A percentile compares a stretch with the other conserved stretches of the same genome.
phyloP scores from a whole-genome alignment of 257 asterid species.

The Solanum peruvianum region DNA sequence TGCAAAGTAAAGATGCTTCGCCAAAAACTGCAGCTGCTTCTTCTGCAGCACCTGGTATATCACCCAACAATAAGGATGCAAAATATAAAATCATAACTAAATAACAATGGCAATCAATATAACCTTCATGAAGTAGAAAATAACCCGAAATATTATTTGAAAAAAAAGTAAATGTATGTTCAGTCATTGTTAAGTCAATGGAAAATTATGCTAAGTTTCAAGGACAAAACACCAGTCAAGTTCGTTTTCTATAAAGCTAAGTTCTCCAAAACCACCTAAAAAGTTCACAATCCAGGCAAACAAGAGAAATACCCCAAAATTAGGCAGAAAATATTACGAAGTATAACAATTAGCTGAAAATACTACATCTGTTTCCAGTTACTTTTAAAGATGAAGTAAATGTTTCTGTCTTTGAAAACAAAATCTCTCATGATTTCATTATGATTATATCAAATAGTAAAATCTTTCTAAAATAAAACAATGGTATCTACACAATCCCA shows the following conservation, averaged over 20 bases:
- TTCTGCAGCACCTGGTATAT: conserved; percentile 76
- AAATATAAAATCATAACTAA: conserved; percentile 2
- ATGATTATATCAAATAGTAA: not conserved
- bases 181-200: not conserved
- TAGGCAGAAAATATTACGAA: not conserved
- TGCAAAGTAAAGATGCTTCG: conserved; percentile 64
- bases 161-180: not conserved
- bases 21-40: conserved; percentile 79
- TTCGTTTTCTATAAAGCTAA: not conserved
- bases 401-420: not conserved
- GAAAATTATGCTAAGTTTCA: not conserved
- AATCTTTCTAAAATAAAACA: not conserved
- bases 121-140: not conserved
- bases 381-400: not conserved
- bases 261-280: not conserved
- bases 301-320: not conserved
- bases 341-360: not conserved
- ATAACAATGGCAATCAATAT: not conserved
- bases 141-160: not conserved
- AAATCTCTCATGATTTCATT: not conserved
- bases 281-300: not conserved
- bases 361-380: not conserved
- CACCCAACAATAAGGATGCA: conserved; percentile 1
- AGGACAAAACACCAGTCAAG: not conserved
- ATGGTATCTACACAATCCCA: not conserved